Evolutionary conservation across 495 filamentous ascomycete species (phyloP).

Genomic region (Aspergillus nanangensis): DNA sequence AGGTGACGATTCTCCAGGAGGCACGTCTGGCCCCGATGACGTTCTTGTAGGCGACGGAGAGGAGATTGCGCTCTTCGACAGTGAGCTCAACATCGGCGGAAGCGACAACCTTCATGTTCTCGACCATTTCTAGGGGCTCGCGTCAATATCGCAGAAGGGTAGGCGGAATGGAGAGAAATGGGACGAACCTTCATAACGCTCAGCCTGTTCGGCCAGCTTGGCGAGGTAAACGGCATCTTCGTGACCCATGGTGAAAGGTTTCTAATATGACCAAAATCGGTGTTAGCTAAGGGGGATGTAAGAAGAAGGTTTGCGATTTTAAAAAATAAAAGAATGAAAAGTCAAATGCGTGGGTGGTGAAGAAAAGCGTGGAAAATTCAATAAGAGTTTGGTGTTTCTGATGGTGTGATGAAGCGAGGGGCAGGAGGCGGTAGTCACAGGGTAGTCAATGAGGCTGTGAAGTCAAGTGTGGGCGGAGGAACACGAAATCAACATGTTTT

Average conservation of each 20-base stretch:
- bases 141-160: constrained; percentile 17
- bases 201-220: constrained; percentile 99
- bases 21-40: constrained; percentile 98
- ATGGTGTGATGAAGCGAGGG: constrained; percentile 13
- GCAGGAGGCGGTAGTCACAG: constrained; percentile 16
- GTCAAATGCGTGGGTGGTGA: constrained; percentile 7
- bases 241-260: constrained; percentile 80
- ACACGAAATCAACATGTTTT: constrained; percentile 10
- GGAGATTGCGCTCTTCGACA: constrained; percentile 98
- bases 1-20: constrained; percentile 99
- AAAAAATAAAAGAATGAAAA: constrained; percentile 4
- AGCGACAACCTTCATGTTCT: constrained; percentile 99
- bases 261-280: constrained; percentile 17
- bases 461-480: constrained; percentile 12
- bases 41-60: constrained; percentile 99
- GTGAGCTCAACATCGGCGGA: constrained; percentile 94
- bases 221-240: constrained; percentile 99
- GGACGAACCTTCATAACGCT: constrained; percentile 96
- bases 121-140: constrained; percentile 81
- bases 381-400: not conserved
- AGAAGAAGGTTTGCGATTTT: not conserved
- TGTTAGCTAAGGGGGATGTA: constrained; percentile 3
- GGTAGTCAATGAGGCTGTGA: constrained; percentile 22
- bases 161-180: not conserved
- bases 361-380: constrained; percentile 12